A percentile compares a stretch with the other conserved stretches of the same genome.
Evolutionary conservation across 495 filamentous ascomycete genomes (phyloP).

Genomic region (Tetracladium marchalianum): DNA sequence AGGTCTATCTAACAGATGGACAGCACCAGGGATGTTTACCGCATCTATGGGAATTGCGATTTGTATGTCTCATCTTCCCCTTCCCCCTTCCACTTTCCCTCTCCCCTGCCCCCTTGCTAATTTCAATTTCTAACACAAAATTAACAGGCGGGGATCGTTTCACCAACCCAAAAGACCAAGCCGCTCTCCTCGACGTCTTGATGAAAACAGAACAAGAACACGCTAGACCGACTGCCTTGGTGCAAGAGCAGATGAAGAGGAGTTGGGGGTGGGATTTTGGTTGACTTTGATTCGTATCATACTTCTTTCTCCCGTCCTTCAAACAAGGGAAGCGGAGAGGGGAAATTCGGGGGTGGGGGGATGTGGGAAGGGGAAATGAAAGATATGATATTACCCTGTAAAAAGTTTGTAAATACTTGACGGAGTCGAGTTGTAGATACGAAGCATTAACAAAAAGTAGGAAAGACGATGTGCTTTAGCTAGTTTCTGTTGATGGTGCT

Average conservation of each 20-base stretch:
- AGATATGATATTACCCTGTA: no score
- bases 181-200: constrained; percentile 32
- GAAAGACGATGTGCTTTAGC: no score
- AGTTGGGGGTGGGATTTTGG: constrained; percentile 27
- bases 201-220: constrained; percentile 32
- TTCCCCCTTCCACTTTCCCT: background rate
- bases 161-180: constrained; percentile 27
- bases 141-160: constrained; percentile 41
- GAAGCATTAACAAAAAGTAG: no score
- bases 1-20: constrained; percentile 37
- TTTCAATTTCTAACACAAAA: no score
- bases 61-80: constrained; percentile 27
- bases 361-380: no score
- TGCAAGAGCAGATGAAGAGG: constrained; percentile 28
- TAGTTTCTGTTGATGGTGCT: no score
- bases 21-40: constrained; percentile 43
- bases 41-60: constrained; percentile 42
- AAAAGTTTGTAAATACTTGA: no score
- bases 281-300: background rate
- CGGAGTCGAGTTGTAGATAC: no score
- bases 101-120: no score
- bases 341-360: no score
- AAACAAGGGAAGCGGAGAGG: no score
- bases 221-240: constrained; percentile 33
- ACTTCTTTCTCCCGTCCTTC: no score